phyloP scores from a whole-genome alignment of 495 filamentous ascomycete genomes.

The Lasiosphaeriaceae sp. region DNA sequence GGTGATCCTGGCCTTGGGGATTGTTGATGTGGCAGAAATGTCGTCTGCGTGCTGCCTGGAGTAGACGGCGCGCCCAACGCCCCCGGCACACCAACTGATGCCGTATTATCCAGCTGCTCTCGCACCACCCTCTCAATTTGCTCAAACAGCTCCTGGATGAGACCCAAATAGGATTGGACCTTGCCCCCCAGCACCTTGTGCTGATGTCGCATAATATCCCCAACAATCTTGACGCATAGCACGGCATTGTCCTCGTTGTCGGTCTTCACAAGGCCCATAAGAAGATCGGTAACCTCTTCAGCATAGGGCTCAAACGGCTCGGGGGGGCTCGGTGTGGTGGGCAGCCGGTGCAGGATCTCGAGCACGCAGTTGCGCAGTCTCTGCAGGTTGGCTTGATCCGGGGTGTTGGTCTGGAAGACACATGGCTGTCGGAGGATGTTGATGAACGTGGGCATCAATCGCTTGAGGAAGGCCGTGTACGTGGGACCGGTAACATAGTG shows the following conservation, averaged over 20 bases:
- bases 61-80: slow-evolving; percentile 59
- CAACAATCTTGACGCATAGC: slow-evolving; percentile 94
- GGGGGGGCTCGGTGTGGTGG: slow-evolving; percentile 59
- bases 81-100: slow-evolving; percentile 46
- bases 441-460: slow-evolving; percentile 86
- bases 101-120: slow-evolving; percentile 83
- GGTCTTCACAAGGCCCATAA: slow-evolving; percentile 80
- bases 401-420: slow-evolving; percentile 83
- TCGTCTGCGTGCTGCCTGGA: slow-evolving; percentile 67
- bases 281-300: slow-evolving; percentile 74
- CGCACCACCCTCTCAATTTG: slow-evolving; percentile 88
- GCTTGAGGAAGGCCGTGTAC: slow-evolving; percentile 75
- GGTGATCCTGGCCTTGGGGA: slow-evolving; percentile 89
- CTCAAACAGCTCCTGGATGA: slow-evolving; percentile 95
- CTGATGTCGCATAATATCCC: slow-evolving; percentile 92
- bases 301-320: slow-evolving; percentile 86
- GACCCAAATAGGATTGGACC: slow-evolving; percentile 83
- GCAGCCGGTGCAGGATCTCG: slow-evolving; percentile 90
- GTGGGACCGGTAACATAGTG: slow-evolving; percentile 50
- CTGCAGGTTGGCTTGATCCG: slow-evolving; percentile 70
- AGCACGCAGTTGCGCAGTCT: slow-evolving; percentile 87
- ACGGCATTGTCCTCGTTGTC: slow-evolving; percentile 99
- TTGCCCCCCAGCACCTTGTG: slow-evolving; percentile 71
- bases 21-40: slow-evolving; percentile 54
- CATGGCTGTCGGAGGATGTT: slow-evolving; percentile 79